A percentile compares a stretch with the other conserved stretches of the same genome.
Evolutionary conservation across 768 basidiomycete genomes (phyloP).

Genomic region (Trametes cubensis): DNA sequence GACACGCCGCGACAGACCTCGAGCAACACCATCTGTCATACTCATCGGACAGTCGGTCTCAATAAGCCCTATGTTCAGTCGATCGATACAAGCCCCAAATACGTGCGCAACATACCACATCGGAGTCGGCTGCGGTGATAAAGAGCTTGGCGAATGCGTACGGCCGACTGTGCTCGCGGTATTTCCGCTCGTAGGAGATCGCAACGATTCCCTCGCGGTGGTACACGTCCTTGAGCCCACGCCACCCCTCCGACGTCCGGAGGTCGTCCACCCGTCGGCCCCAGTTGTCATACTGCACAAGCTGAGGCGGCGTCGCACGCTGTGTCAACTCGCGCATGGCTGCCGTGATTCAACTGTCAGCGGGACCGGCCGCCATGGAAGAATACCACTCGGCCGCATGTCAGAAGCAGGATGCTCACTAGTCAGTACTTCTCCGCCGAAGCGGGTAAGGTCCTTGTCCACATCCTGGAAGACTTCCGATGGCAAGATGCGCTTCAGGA

Average conservation of each 20-base stretch:
- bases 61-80: background rate
- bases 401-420: slow-evolving; percentile 38
- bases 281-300: slow-evolving; percentile 78
- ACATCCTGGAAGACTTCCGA: slow-evolving; percentile 48
- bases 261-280: slow-evolving; percentile 66
- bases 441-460: slow-evolving; percentile 59
- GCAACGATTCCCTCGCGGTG: slow-evolving; percentile 68
- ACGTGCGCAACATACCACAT: slow-evolving; percentile 48
- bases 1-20: slow-evolving; percentile 41
- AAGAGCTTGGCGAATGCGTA: slow-evolving; percentile 69
- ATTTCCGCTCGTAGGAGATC: slow-evolving; percentile 68
- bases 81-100: background rate
- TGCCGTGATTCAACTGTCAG: slow-evolving; percentile 29
- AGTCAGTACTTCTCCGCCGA: slow-evolving; percentile 58
- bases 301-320: slow-evolving; percentile 49
- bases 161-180: slow-evolving; percentile 59
- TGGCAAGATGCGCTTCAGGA: slow-evolving; percentile 63
- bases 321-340: slow-evolving; percentile 54
- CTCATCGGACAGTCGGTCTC: slow-evolving; percentile 73
- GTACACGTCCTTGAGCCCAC: slow-evolving; percentile 60
- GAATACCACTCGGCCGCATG: background rate
- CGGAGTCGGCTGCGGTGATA: slow-evolving; percentile 63
- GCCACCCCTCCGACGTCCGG: slow-evolving; percentile 75
- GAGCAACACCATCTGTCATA: slow-evolving; percentile 80
- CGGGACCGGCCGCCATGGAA: background rate